These are phyloP conservation scores for Margaritispora aquatica DNA, from an alignment of 495 filamentous ascomycete genomes.

Conservation along the genomic window DNA sequence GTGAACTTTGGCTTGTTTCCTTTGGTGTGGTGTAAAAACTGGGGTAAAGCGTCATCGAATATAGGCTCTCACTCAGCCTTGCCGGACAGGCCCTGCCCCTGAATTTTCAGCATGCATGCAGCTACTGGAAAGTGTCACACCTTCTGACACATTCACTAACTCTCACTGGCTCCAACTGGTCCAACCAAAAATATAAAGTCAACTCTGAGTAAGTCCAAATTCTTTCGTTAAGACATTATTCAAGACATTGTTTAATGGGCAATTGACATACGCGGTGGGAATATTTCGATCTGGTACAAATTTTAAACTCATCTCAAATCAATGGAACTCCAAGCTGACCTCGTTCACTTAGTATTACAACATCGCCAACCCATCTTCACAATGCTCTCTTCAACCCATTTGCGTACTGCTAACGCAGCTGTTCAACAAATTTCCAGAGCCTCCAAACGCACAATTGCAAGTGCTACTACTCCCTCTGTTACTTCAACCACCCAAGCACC, in stretches of 20 bases:
- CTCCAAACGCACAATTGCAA: slow-evolving; percentile 8
- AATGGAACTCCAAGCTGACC: slow-evolving; percentile 12
- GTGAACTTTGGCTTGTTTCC: no score
- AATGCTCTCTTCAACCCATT: slow-evolving; percentile 16
- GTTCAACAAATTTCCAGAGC: slow-evolving; percentile 11
- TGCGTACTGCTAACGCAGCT: slow-evolving; percentile 21
- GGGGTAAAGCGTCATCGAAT: no score
- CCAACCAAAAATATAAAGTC: no score
- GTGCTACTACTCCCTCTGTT: not conserved
- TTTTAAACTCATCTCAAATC: not conserved
- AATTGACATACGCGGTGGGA: not conserved
- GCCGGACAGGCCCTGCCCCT: not conserved
- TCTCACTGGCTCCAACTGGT: not conserved
- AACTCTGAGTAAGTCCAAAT: no score
- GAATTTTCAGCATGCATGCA: not conserved
- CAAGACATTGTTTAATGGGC: no score
- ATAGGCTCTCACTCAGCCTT: not conserved
- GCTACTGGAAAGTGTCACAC: not conserved
- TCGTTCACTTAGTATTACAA: no score
- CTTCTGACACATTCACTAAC: not conserved
- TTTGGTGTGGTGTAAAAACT: no score
- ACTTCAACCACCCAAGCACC: slow-evolving; percentile 40
- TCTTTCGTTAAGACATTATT: no score
- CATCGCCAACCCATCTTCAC: not conserved
- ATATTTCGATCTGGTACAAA: not conserved